Evolutionary conservation across 2,329 filamentous ascomycete species (phyloP).

Genomic region (Pyricularia sp.): DNA sequence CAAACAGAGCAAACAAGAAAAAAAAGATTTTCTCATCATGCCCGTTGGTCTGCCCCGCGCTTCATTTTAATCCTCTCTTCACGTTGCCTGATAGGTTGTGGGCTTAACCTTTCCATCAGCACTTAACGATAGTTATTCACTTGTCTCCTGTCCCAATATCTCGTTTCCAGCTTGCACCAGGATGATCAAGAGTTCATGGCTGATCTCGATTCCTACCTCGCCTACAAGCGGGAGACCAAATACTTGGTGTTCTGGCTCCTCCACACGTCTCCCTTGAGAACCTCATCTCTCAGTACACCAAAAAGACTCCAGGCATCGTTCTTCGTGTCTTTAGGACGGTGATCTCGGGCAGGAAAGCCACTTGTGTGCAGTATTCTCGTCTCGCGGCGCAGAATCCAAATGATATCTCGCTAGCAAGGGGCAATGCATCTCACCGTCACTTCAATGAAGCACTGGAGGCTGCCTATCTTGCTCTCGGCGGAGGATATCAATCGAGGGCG

Average conservation of each 20-base stretch:
- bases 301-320: not conserved
- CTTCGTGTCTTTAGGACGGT: not conserved
- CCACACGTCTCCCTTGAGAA: conserved; percentile 16
- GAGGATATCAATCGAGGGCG: not conserved
- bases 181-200: conserved; percentile 11
- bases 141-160: not conserved
- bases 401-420: not conserved
- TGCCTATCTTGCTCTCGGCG: not conserved
- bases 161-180: not conserved
- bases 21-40: not conserved
- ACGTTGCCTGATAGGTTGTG: not conserved
- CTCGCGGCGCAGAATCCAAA: not conserved
- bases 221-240: conserved; percentile 29
- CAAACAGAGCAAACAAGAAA: not conserved
- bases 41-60: not conserved
- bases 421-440: not conserved
- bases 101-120: not conserved
- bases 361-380: not conserved
- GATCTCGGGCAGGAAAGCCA: not conserved
- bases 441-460: not conserved
- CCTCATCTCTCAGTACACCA: not conserved
- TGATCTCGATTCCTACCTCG: conserved; percentile 21
- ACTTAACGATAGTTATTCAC: not conserved
- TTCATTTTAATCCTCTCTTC: not conserved
- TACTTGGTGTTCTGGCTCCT: conserved; percentile 29